Evolutionary conservation across 2,329 filamentous ascomycete species (phyloP), one percentile per base, ranked within the genome.

Genomic region (Phaeosphaeriaceae sp.): DNA sequence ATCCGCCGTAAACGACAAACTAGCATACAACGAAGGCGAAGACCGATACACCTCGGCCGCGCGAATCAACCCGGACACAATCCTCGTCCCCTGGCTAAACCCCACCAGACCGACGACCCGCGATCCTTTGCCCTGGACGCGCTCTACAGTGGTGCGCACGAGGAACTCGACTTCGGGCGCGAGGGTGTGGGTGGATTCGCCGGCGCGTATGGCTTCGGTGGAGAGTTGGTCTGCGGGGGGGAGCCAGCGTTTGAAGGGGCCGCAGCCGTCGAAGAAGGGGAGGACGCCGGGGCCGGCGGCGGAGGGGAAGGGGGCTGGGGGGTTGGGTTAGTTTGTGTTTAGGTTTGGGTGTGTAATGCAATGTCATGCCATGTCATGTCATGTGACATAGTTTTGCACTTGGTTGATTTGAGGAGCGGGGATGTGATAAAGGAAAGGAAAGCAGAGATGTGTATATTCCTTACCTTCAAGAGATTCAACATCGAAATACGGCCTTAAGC

Each of bases 261-360:
- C 70, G 60, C 66, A 71, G 57, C 66, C 70, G 42, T 72, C 70
- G 56, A 73, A 73, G 56, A 72, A 71, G 30, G 70, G 70, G 34
- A 73, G 67, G 42, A 73, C 48, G 1, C 70, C 70, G 3, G 70
- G 70, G 39, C 70, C 70, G 0, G 70, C 60, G 43, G 64, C 51
- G n/a, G 62, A 66, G 37, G 63, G 56, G 52, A 68, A 71, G 15
- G 70, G 68, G 1, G 61, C 70, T 68, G n/a, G n/a, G n/a, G n/a
- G n/a, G n/a, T n/a, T n/a, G n/a, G n/a, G n/a, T n/a, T n/a, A n/a
- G 39, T 7, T 26, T n/a, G 12, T 6, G 13, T 38, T 54, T 43
- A 54, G 50, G n/a, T 33, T 39, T 5, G 28, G 26, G 20, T 21
- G 6, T 30, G 17, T 18, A 17, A 18, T 17, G 15, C 15, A n/a